Conservation (phyloP, 23 red algal genomes). For the Cyanidium caldarium region DNA sequence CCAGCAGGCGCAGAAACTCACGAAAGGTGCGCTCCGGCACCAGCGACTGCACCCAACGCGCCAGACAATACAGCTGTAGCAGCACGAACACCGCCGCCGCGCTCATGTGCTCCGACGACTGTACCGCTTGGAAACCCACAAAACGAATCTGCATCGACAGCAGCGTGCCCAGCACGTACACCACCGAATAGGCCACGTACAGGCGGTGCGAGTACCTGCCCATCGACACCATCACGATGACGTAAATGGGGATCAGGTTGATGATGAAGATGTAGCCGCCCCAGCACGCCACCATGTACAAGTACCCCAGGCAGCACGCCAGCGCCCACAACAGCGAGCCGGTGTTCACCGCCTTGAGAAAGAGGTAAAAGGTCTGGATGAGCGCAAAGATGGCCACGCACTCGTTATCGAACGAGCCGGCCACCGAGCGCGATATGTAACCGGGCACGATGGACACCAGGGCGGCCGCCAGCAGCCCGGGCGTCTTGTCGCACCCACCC, state of each 20-base stretch:
- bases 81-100: conserved; percentile 74
- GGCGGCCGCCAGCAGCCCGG: conserved; percentile 76
- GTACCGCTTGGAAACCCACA: conserved; percentile 93
- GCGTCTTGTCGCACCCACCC: conserved; percentile 1
- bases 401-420: conserved; percentile 94
- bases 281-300: conserved; percentile 99
- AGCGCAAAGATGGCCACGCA: conserved; percentile 89
- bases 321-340: conserved; percentile 74
- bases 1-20: conserved; percentile 38
- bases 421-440: conserved; percentile 85
- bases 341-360: conserved; percentile 72
- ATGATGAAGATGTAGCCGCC: conserved; percentile 99
- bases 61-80: conserved; percentile 55
- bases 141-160: conserved; percentile 99
- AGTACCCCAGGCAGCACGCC: conserved; percentile 39
- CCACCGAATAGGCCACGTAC: conserved; percentile 87
- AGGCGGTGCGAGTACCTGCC: conserved; percentile 83
- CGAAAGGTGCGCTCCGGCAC: conserved; percentile 32
- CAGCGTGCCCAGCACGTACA: conserved; percentile 87
- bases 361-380: conserved; percentile 76
- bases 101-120: conserved; percentile 70
- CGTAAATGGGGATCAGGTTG: conserved; percentile 94
- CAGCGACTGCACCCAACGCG: conserved; percentile 55
- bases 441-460: conserved; percentile 83
- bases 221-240: conserved; percentile 66